A percentile compares a stretch with the other conserved stretches of the same genome.
These are phyloP conservation scores for Candida xyloterini DNA, from an alignment of 805 yeast species.

Conservation along the genomic window DNA sequence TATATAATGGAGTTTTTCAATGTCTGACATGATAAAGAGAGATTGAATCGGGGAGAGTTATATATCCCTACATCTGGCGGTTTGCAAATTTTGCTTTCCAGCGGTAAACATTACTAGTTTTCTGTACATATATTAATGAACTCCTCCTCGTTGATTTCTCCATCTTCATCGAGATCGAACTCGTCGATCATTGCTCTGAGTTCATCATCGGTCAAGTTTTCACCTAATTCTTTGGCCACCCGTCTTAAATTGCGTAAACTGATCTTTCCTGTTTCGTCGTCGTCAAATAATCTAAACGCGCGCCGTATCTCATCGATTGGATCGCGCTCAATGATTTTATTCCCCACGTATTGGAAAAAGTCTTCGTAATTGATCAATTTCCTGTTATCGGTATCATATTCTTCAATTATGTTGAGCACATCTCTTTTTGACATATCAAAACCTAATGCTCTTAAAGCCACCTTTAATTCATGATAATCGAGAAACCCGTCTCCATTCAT, in stretches of 20 bases:
- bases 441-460: conserved; percentile 91
- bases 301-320: conserved; percentile 89
- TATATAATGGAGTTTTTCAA: conserved; percentile 3
- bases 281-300: conserved; percentile 87
- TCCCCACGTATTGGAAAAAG: conserved; percentile 77
- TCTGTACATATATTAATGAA: conserved; percentile 87
- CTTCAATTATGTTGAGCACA: conserved; percentile 71
- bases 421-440: conserved; percentile 78
- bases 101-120: conserved; percentile 30
- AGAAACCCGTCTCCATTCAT: conserved; percentile 86
- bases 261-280: conserved; percentile 83
- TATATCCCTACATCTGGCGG: conserved; percentile 6
- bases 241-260: conserved; percentile 77
- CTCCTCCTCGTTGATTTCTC: conserved; percentile 89
- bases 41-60: conserved; percentile 1
- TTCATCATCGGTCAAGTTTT: conserved; percentile 87
- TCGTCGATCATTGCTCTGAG: conserved; percentile 96
- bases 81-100: conserved; percentile 1
- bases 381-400: conserved; percentile 75
- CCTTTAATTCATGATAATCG: conserved; percentile 91
- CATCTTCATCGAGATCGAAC: conserved; percentile 94
- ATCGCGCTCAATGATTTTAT: conserved; percentile 79
- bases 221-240: conserved; percentile 91
- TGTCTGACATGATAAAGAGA: conserved; percentile 2
- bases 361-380: conserved; percentile 75